These are phyloP conservation scores for Ascochyta pisi DNA, from an alignment of 2,329 filamentous ascomycete genomes.

Conservation along the genomic window DNA sequence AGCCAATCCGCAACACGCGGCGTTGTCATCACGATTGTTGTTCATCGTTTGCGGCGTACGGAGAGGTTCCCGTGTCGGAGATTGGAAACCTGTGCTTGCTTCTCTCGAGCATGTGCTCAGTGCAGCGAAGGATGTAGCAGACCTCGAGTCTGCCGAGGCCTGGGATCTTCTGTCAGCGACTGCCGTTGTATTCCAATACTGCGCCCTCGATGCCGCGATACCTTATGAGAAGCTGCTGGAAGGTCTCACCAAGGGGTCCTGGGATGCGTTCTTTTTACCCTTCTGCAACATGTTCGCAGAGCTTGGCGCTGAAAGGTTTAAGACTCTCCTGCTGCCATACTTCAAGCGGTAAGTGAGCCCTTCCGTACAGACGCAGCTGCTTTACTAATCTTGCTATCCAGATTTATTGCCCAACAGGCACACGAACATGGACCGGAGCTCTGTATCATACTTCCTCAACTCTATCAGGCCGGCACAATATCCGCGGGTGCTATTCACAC, in stretches of 20 bases:
- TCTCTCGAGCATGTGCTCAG: constrained; percentile 41
- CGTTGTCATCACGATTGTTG: constrained; percentile 59
- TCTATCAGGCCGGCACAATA: constrained; percentile 34
- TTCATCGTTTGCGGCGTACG: constrained; percentile 79
- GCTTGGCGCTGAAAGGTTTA: constrained; percentile 76
- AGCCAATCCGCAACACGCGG: constrained; percentile 51
- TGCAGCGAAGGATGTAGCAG: constrained; percentile 47
- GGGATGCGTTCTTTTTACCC: constrained; percentile 77
- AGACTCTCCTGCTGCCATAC: constrained; percentile 76
- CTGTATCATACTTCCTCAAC: constrained; percentile 38
- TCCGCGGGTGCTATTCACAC: constrained; percentile 26
- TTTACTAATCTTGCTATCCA: constrained; percentile 46
- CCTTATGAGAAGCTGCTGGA: constrained; percentile 72
- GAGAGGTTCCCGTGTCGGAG: constrained; percentile 74
- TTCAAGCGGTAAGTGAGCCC: constrained; percentile 72
- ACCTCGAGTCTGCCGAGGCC: constrained; percentile 21
- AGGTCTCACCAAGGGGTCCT: constrained; percentile 67
- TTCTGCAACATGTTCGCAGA: constrained; percentile 86
- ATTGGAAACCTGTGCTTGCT: constrained; percentile 73
- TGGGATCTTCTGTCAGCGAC: constrained; percentile 54
- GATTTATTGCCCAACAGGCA: constrained; percentile 68
- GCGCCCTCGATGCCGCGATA: constrained; percentile 80
- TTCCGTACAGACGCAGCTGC: constrained; percentile 8
- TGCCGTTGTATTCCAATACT: constrained; percentile 74
- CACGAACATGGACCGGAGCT: constrained; percentile 41